A percentile compares a stretch with the other conserved stretches of the same genome.
These are phyloP conservation scores for Exophiala xenobiotica DNA, from an alignment of 2,329 filamentous ascomycete genomes.

Conservation along the genomic window DNA sequence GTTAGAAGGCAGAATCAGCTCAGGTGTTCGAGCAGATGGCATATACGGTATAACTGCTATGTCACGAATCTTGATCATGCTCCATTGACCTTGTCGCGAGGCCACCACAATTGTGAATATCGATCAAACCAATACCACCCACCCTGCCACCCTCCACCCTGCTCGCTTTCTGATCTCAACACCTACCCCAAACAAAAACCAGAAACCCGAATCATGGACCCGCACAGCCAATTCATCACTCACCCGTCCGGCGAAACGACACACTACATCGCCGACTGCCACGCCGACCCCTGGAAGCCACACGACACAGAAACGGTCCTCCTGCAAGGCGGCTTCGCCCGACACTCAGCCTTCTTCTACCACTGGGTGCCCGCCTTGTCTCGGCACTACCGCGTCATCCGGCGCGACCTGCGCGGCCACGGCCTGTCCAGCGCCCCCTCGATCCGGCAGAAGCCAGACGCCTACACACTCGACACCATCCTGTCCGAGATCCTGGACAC, in stretches of 20 bases:
- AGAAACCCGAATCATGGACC: not conserved
- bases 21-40: too few species aligned
- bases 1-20: too few species aligned
- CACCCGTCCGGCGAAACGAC: constrained; percentile 15
- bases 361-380: constrained; percentile 16
- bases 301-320: constrained; percentile 14
- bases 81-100: too few species aligned
- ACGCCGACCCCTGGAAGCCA: constrained; percentile 15
- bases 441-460: constrained; percentile 4
- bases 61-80: too few species aligned
- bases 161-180: too few species aligned
- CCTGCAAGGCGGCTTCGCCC: constrained; percentile 17
- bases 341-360: constrained; percentile 18
- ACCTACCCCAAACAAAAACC: too few species aligned
- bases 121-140: too few species aligned
- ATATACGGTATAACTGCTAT: too few species aligned
- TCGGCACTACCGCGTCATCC: constrained; percentile 15
- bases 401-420: constrained; percentile 17
- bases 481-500: constrained; percentile 16
- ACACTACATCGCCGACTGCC: constrained; percentile 12
- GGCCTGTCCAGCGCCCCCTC: constrained; percentile 15
- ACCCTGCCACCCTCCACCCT: too few species aligned
- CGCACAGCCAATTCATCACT: constrained; percentile 7
- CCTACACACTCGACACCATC: constrained; percentile 12
- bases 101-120: too few species aligned